These are phyloP conservation scores for Cyclotella kingstonii DNA, from an alignment of 108 stramenopile genomes.

Conservation along the genomic window DNA sequence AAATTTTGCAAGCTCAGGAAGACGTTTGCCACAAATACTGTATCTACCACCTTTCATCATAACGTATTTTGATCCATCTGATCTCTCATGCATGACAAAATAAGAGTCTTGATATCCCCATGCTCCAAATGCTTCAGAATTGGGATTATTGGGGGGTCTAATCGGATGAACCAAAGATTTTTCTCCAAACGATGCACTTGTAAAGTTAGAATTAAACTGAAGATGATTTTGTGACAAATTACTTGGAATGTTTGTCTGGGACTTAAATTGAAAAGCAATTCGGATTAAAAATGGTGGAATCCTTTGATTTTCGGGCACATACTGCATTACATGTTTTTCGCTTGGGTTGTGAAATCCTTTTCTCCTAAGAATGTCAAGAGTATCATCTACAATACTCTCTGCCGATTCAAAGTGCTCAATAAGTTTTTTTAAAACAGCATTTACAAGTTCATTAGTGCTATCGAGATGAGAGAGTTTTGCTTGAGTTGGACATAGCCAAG, in stretches of 20 bases:
- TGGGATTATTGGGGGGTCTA: constrained; percentile 1
- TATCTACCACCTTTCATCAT: constrained; percentile 77
- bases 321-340: constrained; percentile 55
- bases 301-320: constrained; percentile 22
- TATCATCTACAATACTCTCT: constrained; percentile 43
- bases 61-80: constrained; percentile 53
- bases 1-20: constrained; percentile 70
- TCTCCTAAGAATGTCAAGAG: constrained; percentile 28
- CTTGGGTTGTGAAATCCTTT: constrained; percentile 60
- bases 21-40: constrained; percentile 48
- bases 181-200: neutral
- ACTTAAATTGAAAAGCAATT: constrained; percentile 45
- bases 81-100: constrained; percentile 55
- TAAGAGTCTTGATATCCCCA: constrained; percentile 84
- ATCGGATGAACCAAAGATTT: neutral
- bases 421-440: constrained; percentile 31
- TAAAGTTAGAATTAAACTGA: neutral
- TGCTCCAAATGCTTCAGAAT: constrained; percentile 72
- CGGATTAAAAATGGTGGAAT: constrained; percentile 51
- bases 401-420: constrained; percentile 49
- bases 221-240: neutral
- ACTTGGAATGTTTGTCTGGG: neutral
- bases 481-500: constrained; percentile 50
- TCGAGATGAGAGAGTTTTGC: neutral
- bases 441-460: constrained; percentile 1